Evolutionary conservation across 78 protist genomes (phyloP).

Genomic region (Mantamonas sphyraenae): DNA sequence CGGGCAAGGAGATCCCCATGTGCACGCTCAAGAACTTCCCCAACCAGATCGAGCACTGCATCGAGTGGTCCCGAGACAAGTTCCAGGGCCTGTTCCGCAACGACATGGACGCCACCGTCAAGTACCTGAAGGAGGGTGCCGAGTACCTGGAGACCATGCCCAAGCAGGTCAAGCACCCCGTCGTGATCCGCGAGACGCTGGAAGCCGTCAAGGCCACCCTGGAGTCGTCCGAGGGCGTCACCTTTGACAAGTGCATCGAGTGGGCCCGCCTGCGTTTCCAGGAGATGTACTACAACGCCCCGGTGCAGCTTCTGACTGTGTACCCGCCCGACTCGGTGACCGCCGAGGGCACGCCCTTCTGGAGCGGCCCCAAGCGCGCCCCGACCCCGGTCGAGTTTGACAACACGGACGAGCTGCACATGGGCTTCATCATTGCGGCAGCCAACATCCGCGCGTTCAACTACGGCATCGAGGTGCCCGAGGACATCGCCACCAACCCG

Average conservation of each 20-base stretch:
- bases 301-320: conserved; percentile 80
- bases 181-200: conserved; percentile 8
- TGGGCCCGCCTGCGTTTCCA: conserved; percentile 33
- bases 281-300: conserved; percentile 37
- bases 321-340: conserved; percentile 85
- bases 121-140: not conserved
- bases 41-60: conserved; percentile 37
- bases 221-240: not conserved
- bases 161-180: not conserved
- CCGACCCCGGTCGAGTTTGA: conserved; percentile 75
- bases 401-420: conserved; percentile 41
- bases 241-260: conserved; percentile 64
- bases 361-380: conserved; percentile 83
- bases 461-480: conserved; percentile 52
- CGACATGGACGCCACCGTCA: not conserved
- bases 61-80: conserved; percentile 88
- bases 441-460: conserved; percentile 86
- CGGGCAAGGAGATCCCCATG: conserved; percentile 79
- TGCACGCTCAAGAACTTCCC: conserved; percentile 73
- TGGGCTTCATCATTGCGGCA: conserved; percentile 75
- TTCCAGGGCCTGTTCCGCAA: conserved; percentile 29
- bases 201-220: conserved; percentile 6
- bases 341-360: conserved; percentile 49
- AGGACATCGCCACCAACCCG: not conserved
- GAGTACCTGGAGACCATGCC: not conserved